A percentile compares a stretch with the other conserved stretches of the same genome.
Conservation (phyloP, 352 stramenopile genomes). For the Pythium monospermum region DNA sequence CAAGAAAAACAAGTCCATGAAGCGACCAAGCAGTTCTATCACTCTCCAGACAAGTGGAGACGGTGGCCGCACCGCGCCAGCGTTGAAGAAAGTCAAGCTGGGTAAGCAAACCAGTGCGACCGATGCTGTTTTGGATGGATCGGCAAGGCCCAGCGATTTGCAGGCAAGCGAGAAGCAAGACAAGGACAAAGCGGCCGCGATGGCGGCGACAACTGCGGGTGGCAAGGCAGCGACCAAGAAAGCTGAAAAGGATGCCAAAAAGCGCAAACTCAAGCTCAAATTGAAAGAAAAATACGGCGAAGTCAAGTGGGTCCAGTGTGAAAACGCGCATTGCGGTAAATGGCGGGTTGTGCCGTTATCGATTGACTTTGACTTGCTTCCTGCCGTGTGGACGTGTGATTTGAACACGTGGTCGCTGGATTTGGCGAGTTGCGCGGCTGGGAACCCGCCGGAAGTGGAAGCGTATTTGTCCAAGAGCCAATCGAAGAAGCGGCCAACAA, state of each 20-base stretch:
- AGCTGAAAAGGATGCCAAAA: constrained; percentile 69
- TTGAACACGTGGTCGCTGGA: constrained; percentile 77
- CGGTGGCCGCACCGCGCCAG: background rate
- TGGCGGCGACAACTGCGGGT: no score
- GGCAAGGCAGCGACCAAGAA: constrained; percentile 34
- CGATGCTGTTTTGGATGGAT: background rate
- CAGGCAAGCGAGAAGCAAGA: constrained; percentile 1
- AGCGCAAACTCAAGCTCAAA: constrained; percentile 66
- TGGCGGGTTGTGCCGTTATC: constrained; percentile 92
- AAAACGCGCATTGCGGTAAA: constrained; percentile 90
- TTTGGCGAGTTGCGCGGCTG: constrained; percentile 58
- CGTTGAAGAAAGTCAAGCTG: constrained; percentile 16
- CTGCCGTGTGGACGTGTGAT: constrained; percentile 86
- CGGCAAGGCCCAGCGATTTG: background rate
- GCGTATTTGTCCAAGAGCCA: constrained; percentile 56
- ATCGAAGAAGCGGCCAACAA: constrained; percentile 57
- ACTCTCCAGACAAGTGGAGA: background rate
- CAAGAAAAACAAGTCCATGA: constrained; percentile 11
- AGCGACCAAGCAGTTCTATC: constrained; percentile 3
- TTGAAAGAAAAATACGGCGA: constrained; percentile 82
- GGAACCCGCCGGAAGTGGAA: constrained; percentile 72
- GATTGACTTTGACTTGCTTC: constrained; percentile 88
- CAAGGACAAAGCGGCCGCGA: background rate
- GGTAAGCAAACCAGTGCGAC: constrained; percentile 6
- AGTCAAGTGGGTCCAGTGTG: constrained; percentile 95